phyloP scores from a whole-genome alignment of 2,329 filamentous ascomycete genomes.

The Sporothrix pseudoabietina region DNA sequence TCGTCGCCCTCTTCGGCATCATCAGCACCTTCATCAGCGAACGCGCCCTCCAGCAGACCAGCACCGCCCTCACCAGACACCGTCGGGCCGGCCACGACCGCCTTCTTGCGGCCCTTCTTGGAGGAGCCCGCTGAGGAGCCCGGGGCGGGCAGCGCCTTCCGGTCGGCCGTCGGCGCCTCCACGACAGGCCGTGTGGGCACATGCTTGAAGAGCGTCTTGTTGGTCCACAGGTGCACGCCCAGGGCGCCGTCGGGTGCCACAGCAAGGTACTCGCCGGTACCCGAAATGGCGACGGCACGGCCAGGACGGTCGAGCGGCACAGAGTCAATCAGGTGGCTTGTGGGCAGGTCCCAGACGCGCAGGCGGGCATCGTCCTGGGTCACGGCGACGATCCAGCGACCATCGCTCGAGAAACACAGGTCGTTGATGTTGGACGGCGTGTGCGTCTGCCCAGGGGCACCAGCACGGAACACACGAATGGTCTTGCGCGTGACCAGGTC shows the following conservation, averaged over 20 bases:
- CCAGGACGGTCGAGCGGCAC: constrained; percentile 79
- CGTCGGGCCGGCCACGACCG: constrained; percentile 64
- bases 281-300: constrained; percentile 83
- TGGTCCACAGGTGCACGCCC: constrained; percentile 95
- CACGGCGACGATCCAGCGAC: constrained; percentile 88
- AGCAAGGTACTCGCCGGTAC: constrained; percentile 90
- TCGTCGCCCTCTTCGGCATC: constrained; percentile 53
- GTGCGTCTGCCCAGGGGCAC: constrained; percentile 38
- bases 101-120: constrained; percentile 9
- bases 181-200: constrained; percentile 83
- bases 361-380: constrained; percentile 79
- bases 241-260: constrained; percentile 80
- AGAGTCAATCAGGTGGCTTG: constrained; percentile 91
- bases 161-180: constrained; percentile 39
- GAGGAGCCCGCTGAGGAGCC: background rate
- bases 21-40: constrained; percentile 56
- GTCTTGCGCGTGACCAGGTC: constrained; percentile 89
- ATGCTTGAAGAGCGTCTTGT: constrained; percentile 86
- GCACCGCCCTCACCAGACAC: constrained; percentile 80
- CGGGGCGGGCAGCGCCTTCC: background rate
- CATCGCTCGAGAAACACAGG: constrained; percentile 87
- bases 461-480: constrained; percentile 90
- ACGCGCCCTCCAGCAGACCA: constrained; percentile 74
- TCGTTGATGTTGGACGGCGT: constrained; percentile 62
- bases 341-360: constrained; percentile 92